Evolutionary conservation across 345 rosid genomes (phyloP).

Genomic region (Erysimum cheiranthoides): DNA sequence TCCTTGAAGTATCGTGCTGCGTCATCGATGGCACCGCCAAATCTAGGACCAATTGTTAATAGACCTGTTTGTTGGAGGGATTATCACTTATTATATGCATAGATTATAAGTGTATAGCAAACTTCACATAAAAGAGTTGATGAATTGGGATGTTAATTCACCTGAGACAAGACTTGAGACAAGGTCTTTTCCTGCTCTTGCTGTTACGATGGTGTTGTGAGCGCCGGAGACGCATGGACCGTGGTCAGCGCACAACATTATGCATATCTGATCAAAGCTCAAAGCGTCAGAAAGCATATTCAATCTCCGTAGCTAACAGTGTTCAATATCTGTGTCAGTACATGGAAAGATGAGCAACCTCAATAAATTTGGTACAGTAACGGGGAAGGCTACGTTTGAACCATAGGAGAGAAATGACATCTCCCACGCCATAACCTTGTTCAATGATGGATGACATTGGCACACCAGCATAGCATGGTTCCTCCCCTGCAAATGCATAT

Average conservation of each 20-base stretch:
- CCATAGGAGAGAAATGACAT: constrained; percentile 96
- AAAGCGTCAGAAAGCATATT: constrained; percentile 11
- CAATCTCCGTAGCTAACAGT: not conserved
- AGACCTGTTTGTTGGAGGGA: constrained; percentile 61
- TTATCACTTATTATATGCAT: constrained; percentile 13
- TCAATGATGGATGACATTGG: constrained; percentile 98
- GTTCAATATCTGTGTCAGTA: not conserved
- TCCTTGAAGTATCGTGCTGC: constrained; percentile 98
- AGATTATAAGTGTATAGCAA: not conserved
- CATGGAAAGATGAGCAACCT: constrained; percentile 53
- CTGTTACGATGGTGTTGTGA: constrained; percentile 94
- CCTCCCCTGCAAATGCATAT: constrained; percentile 68
- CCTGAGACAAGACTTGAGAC: constrained; percentile 97
- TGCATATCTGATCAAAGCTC: constrained; percentile 73
- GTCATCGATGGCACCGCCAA: constrained; percentile 98
- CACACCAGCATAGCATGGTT: constrained; percentile 98
- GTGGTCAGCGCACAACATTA: constrained; percentile 95
- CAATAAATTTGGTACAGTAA: constrained; percentile 90
- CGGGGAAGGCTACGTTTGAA: constrained; percentile 98
- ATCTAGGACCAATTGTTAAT: constrained; percentile 96
- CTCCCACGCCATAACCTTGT: constrained; percentile 92
- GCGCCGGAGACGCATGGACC: constrained; percentile 99
- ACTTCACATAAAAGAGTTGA: not conserved
- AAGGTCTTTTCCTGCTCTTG: constrained; percentile 99
- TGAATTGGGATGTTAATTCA: constrained; percentile 25